Evolutionary conservation across 495 filamentous ascomycete species (phyloP), one percentile per base, ranked within the genome.

Genomic region (Sabuloglossum arenarium): DNA sequence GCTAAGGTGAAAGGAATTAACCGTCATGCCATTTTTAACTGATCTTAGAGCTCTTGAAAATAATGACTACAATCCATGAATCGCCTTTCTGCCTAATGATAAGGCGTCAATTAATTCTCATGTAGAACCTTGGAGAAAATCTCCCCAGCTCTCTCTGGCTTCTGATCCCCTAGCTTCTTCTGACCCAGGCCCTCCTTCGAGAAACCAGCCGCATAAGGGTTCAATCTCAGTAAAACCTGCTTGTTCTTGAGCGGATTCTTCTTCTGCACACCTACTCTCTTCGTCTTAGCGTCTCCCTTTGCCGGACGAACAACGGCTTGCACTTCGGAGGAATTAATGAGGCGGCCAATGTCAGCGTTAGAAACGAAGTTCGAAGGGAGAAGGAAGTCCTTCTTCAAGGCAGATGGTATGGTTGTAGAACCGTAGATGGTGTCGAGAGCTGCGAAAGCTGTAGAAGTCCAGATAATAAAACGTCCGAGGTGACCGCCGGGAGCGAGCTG

Each of bases 231-330:
- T 72, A 94, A 77, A 58, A 98, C 80, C 77, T 97, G 93, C 79
- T 85, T 93, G 81, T 98, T 98, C 74, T 75, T 77, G 59, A 98
- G 85, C 67, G 91, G 93, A 79, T 98, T 97, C 87, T 95, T 95
- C 88, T 98, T 98, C 79, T 94, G 88, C 57, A 94, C 86, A 65
- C 75, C 69, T 63, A 75, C 73, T 64, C 91, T 85, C 87, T 96
- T 96, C 72, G 88, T 91, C 65, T 79, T 75, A 64, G 88, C 75
- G 63, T 85, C 83, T 61, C 93, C 93, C 78, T 86, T 88, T 64
- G 88, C 86, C 39, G 81, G 84, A 54, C 83, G 79, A 59, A 97
- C 79, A 53, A 96, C 88, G 69, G 79, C 82, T 80, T 98, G 91
- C 69, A 97, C 84, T 78, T 98, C 91, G 64, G 86, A 87, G 64